These are phyloP conservation scores for Aspergillus sclerotioniger DNA, from an alignment of 495 filamentous ascomycete genomes.

Conservation along the genomic window DNA sequence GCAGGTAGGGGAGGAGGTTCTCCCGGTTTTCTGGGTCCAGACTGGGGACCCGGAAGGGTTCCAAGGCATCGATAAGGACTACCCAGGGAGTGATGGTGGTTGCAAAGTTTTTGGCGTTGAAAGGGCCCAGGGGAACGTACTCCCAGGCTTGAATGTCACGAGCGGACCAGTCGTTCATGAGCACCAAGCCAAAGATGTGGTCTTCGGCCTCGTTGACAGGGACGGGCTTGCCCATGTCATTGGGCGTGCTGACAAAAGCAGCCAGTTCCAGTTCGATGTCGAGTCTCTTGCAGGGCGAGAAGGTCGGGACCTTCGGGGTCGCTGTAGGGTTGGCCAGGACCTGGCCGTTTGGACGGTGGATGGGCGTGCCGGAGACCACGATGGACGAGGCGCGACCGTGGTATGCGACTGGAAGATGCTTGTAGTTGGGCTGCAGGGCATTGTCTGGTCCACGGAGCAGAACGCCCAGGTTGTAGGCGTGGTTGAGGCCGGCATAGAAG, in stretches of 20 bases:
- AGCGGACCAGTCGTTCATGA: slow-evolving; percentile 95
- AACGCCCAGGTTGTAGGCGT: slow-evolving; percentile 77
- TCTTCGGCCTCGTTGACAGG: slow-evolving; percentile 67
- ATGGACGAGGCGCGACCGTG: slow-evolving; percentile 80
- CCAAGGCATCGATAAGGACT: slow-evolving; percentile 78
- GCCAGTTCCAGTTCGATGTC: slow-evolving; percentile 91
- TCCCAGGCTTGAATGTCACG: slow-evolving; percentile 91
- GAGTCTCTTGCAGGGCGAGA: slow-evolving; percentile 62
- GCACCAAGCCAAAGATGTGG: slow-evolving; percentile 79
- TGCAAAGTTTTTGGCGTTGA: slow-evolving; percentile 92
- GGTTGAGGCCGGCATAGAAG: slow-evolving; percentile 91
- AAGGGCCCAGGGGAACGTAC: slow-evolving; percentile 80
- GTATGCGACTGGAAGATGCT: slow-evolving; percentile 85
- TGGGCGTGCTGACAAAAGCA: slow-evolving; percentile 70
- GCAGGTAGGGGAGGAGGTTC: slow-evolving; percentile 65
- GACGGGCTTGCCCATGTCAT: slow-evolving; percentile 63
- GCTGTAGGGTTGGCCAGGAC: slow-evolving; percentile 65
- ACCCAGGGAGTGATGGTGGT: slow-evolving; percentile 89
- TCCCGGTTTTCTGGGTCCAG: slow-evolving; percentile 60
- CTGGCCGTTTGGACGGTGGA: slow-evolving; percentile 80
- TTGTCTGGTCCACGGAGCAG: slow-evolving; percentile 81
- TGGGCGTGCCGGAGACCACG: slow-evolving; percentile 70
- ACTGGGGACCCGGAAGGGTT: slow-evolving; percentile 61
- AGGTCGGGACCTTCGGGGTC: slow-evolving; percentile 58
- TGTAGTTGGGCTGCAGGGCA: slow-evolving; percentile 88